phyloP scores from a whole-genome alignment of 805 yeast genomes.

The Metschnikowia aberdeeniae region DNA sequence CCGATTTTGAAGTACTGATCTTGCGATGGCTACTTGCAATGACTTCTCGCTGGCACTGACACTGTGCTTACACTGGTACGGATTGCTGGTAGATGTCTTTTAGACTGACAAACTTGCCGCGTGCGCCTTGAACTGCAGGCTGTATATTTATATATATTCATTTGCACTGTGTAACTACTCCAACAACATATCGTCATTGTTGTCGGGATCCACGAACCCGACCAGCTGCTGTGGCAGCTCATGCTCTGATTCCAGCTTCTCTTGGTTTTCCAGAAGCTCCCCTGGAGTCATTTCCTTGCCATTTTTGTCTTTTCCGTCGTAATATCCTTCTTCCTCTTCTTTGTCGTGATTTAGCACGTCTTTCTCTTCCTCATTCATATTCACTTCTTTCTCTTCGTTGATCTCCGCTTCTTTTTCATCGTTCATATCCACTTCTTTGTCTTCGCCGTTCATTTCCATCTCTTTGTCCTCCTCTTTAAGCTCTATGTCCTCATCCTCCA shows the following conservation, averaged over 20 bases:
- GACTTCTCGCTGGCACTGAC: too few relatives aligned
- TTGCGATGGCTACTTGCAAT: too few relatives aligned
- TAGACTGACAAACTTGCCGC: too few relatives aligned
- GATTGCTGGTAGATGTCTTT: too few relatives aligned
- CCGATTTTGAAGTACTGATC: too few relatives aligned
- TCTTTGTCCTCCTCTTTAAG: conserved; percentile 13
- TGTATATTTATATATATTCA: conserved; percentile 2
- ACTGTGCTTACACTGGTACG: too few relatives aligned
- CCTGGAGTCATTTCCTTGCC: background rate
- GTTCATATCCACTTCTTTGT: conserved; percentile 1
- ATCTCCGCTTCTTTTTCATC: conserved; percentile 11
- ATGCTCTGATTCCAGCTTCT: background rate
- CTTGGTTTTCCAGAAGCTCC: background rate
- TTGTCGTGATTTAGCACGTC: conserved; percentile 8
- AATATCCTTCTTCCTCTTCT: background rate
- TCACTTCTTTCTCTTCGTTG: conserved; percentile 15
- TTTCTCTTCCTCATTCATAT: conserved; percentile 3
- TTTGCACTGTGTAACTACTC: background rate
- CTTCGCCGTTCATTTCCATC: conserved; percentile 12
- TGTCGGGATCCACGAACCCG: background rate
- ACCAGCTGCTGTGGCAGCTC: background rate
- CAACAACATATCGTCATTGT: background rate
- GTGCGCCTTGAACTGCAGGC: too few relatives aligned
- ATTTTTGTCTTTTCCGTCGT: background rate
- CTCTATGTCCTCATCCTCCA: conserved; percentile 15